Evolutionary conservation across 805 yeast species (phyloP), one percentile per base, ranked within the genome.

Genomic region (Metschnikowia amazonensis): DNA sequence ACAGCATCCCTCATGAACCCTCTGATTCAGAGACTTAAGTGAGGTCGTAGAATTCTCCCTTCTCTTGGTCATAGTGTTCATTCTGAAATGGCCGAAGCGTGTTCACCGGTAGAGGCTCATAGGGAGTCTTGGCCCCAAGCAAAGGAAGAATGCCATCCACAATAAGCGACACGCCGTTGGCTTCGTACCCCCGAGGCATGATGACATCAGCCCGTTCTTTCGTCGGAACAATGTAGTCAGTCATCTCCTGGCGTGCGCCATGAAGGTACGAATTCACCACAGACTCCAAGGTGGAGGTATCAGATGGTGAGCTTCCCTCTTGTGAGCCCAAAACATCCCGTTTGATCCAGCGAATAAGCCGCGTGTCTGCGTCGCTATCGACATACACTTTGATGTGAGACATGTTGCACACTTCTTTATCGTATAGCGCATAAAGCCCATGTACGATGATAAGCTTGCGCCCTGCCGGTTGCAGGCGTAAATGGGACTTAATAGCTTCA

Each of bases 311-410:
- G n/a, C n/a, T n/a, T 4, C 34, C 34, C 21, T 31, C 34, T 5
- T 4, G n/a, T 4, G 21, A 17, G 42, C 28, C 21, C 36, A 39
- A 20, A 4, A 70, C 73, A 47, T 71, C 76, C 36, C 75, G 57
- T 44, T 72, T 67, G 38, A 87, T 83, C 85, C 94, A 80, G 52
- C 95, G 76, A n/a, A 88, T 82, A 33, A 90, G 67, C 44, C 97
- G 67, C 4, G 85, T 80, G 62, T 90, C 98, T 1, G 92, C 81
- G 63, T 90, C 97, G 50, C 89, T 77, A 53, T 87, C 94, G 13
- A 90, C 73, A 55, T 84, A 90, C 2, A 90, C 79, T 58, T 80
- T 84, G 52, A 89, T 69, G 1, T 79, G 71, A 0, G 90, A 82
- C 57, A 75, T 49, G 9, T 68, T 67, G 29, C 86, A 65, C 9